These are phyloP conservation scores for Knufia fluminis DNA, from an alignment of 2,329 filamentous ascomycete species.

Conservation along the genomic window DNA sequence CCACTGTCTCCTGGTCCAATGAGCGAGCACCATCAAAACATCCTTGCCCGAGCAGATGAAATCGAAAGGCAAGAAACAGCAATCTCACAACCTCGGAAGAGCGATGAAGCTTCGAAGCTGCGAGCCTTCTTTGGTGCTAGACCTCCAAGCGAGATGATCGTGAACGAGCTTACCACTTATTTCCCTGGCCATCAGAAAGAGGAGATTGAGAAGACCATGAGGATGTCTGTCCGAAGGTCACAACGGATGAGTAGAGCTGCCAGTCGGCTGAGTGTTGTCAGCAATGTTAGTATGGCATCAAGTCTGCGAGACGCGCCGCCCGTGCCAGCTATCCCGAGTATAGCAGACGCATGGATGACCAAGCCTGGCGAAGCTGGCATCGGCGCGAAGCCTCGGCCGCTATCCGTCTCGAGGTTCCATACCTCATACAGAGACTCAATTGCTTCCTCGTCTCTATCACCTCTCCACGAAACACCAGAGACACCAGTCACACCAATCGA, in stretches of 20 bases:
- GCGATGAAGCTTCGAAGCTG: constrained; percentile 30
- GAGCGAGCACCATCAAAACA: constrained; percentile 29
- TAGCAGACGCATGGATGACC: constrained; percentile 69
- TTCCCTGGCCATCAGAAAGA: constrained; percentile 92
- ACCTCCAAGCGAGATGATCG: constrained; percentile 93
- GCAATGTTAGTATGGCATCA: constrained; percentile 85
- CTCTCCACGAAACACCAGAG: constrained; percentile 67
- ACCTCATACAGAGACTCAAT: constrained; percentile 75
- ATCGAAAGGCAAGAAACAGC: constrained; percentile 34
- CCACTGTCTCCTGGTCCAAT: constrained; percentile 64
- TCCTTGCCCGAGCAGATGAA: constrained; percentile 36
- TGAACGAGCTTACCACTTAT: constrained; percentile 90
- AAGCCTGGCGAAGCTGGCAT: constrained; percentile 44
- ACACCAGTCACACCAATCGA: constrained; percentile 58
- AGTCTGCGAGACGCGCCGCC: constrained; percentile 88
- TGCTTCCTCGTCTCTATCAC: constrained; percentile 78
- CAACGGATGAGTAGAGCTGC: constrained; percentile 86
- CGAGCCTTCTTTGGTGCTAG: constrained; percentile 76
- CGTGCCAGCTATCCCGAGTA: constrained; percentile 66
- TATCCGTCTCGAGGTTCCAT: constrained; percentile 53
- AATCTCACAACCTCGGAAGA: constrained; percentile 17
- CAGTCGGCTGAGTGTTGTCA: constrained; percentile 85
- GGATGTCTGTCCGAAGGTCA: constrained; percentile 82
- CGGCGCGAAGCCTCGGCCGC: constrained; percentile 40
- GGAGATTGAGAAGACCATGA: constrained; percentile 90